Base-by-base conservation (phyloP, 2,329 filamentous ascomycete species). In the Arachnomyces sp. region DNA sequence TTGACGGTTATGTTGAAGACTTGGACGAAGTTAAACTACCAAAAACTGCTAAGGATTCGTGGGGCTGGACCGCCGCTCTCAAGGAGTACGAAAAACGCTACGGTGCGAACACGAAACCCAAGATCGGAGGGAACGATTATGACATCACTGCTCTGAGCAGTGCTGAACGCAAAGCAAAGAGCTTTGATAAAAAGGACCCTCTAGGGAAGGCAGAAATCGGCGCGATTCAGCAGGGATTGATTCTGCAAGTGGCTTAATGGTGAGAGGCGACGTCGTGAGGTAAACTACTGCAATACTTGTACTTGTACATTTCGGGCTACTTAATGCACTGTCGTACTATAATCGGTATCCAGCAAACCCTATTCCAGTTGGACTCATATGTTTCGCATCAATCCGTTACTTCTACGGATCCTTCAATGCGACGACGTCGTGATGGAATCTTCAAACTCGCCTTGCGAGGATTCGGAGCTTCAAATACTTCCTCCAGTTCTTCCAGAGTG, bases 71-170 rank as follows among this genome's bases (percentile, higher is more conserved):
- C 13, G 44, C 45, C 8, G 44, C 38, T n/a, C 35, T 57, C 7
- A 46, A 46, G 18, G 32, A 49, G 25, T 57, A 61, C 38, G 39
- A 43, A 36, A 44, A 44, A 12, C 28, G 40, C 5, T 40, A 53
- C 11, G 43, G 36, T 9, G 21, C 9, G 9, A 32, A 36, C 15
- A 14, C 35, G 11, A 50, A 39, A 25, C 14, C 29, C 12, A 25
- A 34, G 12, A 62, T 69, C 13, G 66, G 66, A 3, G 66, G 67
- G 0, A 66, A 69, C 39, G 13, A 21, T 0, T 45, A 59, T 3
- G 67, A 68, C 41, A 54, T 66, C 35, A 61, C 63, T 7, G 56
- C 59, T 1, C 60, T 52, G 55, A 44, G 49, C n/a, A 45, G 47
- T 14, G 49, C 52, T 1, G 50, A 64, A 35, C 57, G 66, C 29